Conservation (phyloP, 345 rosid genomes). For the Noccaea caerulescens region DNA sequence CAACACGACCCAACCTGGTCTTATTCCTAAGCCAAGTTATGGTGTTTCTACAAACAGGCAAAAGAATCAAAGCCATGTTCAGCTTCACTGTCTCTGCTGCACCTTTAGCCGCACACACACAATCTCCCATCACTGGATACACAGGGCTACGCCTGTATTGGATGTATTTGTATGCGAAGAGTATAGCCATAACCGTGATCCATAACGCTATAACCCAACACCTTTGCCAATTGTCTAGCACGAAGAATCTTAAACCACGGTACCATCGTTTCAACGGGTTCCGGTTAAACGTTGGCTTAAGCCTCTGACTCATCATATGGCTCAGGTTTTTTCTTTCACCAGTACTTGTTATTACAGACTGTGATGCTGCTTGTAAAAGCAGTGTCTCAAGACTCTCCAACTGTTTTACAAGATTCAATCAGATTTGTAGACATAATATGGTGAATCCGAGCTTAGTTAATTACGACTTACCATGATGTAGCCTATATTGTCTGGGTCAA, state of each 20-base stretch:
- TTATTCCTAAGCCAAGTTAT: slow-evolving; percentile 83
- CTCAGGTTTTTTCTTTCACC: slow-evolving; percentile 74
- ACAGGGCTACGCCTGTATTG: slow-evolving; percentile 58
- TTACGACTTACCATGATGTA: slow-evolving; percentile 64
- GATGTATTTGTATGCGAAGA: slow-evolving; percentile 63
- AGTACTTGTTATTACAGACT: slow-evolving; percentile 48
- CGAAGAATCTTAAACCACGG: slow-evolving; percentile 52
- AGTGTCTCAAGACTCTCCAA: slow-evolving; percentile 68
- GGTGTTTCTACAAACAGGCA: slow-evolving; percentile 81
- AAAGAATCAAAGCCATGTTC: slow-evolving; percentile 77
- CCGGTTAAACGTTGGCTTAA: slow-evolving; percentile 56
- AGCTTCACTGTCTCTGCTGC: slow-evolving; percentile 75
- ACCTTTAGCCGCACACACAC: slow-evolving; percentile 81
- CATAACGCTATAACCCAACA: slow-evolving; percentile 72
- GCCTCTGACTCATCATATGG: slow-evolving; percentile 78
- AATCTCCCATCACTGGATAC: slow-evolving; percentile 63
- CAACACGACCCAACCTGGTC: slow-evolving; percentile 61
- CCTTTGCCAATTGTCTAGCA: slow-evolving; percentile 77
- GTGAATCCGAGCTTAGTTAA: not conserved
- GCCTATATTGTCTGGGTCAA: slow-evolving; percentile 73
- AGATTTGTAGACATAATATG: not conserved
- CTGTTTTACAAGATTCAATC: slow-evolving; percentile 42
- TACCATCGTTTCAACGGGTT: slow-evolving; percentile 56
- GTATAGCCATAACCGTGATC: slow-evolving; percentile 61
- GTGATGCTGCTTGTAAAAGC: slow-evolving; percentile 61